Base-by-base conservation (phyloP, 2,329 filamentous ascomycete species). In the Talaromyces islandicus region DNA sequence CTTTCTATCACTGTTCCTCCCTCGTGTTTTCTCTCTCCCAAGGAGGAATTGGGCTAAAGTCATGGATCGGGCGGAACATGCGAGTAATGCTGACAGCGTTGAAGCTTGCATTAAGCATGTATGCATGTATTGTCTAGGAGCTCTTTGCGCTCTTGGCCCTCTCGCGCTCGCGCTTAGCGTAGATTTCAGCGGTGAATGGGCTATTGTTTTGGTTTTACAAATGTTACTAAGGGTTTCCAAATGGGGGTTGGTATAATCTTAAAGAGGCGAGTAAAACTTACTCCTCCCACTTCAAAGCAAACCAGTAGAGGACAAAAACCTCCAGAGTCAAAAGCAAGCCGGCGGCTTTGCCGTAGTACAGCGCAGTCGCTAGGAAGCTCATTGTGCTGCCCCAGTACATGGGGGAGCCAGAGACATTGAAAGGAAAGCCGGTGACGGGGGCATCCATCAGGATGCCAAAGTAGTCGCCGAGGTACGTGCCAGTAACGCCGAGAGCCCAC, bases 381-480 rank as follows among this genome's bases (percentile, higher is more conserved):
- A 96, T 83, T 25, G 93, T 94, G 63, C 88, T 91, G 61, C 94
- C 94, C 79, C 92, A 90, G 81, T 99, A 99, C 94, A 99, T 99
- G 64, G 94, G 94, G 57, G 91, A 89, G 65, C 86, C 85, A 58
- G 88, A 92, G 63, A 97, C 83, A 76, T 90, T 97, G 83, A 99
- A 99, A 2, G 94, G 94, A 73, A 99, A 99, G 14, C 90, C 89
- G 12, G 92, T 96, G 57, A 99, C 92, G 69, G 93, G 93, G 67
- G 88, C 80, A 73, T 97, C 93, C 92, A 97, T 96, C 66, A 99
- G 82, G 74, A 97, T 97, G 67, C 94, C 94, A 73, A 97, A 99
- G 82, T 99, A 99, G 80, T 99, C 94, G 68, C 94, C 94, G 38
- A 99, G 82, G 74, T 97, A 99, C 41, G 94, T 99, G 64, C 94